A percentile compares a stretch with the other conserved stretches of the same genome.
Evolutionary conservation across 805 yeast species (phyloP).

Genomic region (Zygotorulaspora florentina): DNA sequence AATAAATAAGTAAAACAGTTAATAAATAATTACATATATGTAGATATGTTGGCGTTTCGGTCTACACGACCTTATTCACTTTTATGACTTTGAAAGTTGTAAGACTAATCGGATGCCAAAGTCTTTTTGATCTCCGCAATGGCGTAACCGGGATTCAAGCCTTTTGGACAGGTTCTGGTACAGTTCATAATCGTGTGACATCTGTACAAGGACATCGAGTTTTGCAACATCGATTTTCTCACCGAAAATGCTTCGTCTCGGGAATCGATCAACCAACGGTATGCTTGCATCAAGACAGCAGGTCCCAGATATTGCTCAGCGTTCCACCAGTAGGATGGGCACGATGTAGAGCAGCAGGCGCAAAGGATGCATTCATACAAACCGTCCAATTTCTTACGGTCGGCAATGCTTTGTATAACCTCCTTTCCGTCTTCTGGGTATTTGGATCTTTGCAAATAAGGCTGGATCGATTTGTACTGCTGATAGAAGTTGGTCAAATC

Average conservation of each 20-base stretch:
- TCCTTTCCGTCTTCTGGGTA: slow-evolving; percentile 89
- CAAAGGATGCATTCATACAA: slow-evolving; percentile 95
- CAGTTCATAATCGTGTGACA: slow-evolving; percentile 99
- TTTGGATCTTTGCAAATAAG: slow-evolving; percentile 77
- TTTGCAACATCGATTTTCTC: slow-evolving; percentile 88
- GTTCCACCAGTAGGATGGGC: slow-evolving; percentile 99
- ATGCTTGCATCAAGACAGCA: slow-evolving; percentile 98
- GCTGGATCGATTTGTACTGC: slow-evolving; percentile 97
- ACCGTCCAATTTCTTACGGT: slow-evolving; percentile 95
- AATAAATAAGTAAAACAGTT: slow-evolving; percentile 11
- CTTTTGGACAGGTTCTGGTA: slow-evolving; percentile 97
- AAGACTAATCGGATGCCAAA: slow-evolving; percentile 68
- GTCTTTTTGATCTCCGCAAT: slow-evolving; percentile 96
- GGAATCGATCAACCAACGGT: slow-evolving; percentile 96
- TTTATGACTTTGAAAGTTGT: not conserved
- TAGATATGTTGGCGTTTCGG: not conserved
- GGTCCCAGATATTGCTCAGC: slow-evolving; percentile 98
- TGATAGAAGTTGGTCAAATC: slow-evolving; percentile 96
- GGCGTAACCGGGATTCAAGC: slow-evolving; percentile 95
- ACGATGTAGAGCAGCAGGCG: slow-evolving; percentile 98
- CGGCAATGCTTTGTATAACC: slow-evolving; percentile 83
- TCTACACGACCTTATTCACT: not conserved
- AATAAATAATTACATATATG: slow-evolving; percentile 11
- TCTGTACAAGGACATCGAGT: slow-evolving; percentile 96
- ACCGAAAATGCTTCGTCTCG: slow-evolving; percentile 83